These are phyloP conservation scores for Furculomyces boomerangus DNA, from an alignment of 371 early-diverging fungal genomes.

Conservation along the genomic window DNA sequence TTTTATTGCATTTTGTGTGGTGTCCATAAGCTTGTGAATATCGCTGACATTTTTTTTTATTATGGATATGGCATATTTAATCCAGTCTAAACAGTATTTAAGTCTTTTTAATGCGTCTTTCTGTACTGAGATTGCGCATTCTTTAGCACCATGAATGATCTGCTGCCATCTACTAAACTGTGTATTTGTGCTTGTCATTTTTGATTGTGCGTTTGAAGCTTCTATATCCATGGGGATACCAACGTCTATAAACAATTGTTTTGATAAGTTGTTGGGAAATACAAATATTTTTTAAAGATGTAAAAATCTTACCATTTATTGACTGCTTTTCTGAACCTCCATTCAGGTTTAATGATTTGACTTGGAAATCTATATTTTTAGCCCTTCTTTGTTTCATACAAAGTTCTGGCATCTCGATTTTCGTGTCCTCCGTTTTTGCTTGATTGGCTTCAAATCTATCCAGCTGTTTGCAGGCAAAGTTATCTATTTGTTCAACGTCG, in stretches of 20 bases:
- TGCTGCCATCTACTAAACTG: slow-evolving; percentile 36
- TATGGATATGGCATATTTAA: slow-evolving; percentile 65
- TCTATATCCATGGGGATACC: too few species aligned
- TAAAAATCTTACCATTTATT: too few species aligned
- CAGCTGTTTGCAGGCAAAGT: slow-evolving; percentile 54
- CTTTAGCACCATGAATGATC: slow-evolving; percentile 42
- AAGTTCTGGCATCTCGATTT: too few species aligned
- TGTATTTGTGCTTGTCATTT: background rate
- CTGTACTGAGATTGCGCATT: slow-evolving; percentile 44
- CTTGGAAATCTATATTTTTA: too few species aligned
- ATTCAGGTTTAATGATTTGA: too few species aligned
- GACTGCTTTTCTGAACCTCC: too few species aligned
- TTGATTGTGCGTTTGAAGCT: too few species aligned
- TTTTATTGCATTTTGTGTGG: slow-evolving; percentile 18
- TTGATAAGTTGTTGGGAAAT: too few species aligned
- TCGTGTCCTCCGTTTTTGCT: too few species aligned
- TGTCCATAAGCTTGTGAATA: slow-evolving; percentile 41
- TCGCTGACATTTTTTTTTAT: slow-evolving; percentile 61
- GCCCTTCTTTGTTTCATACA: too few species aligned
- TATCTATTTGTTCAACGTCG: slow-evolving; percentile 44
- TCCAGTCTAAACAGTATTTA: slow-evolving; percentile 63
- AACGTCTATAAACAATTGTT: too few species aligned
- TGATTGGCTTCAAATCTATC: slow-evolving; percentile 30
- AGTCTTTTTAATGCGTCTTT: slow-evolving; percentile 63
- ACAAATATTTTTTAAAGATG: too few species aligned